Conservation (phyloP, 768 basidiomycete species). For the Pleurotus ostreatus region DNA sequence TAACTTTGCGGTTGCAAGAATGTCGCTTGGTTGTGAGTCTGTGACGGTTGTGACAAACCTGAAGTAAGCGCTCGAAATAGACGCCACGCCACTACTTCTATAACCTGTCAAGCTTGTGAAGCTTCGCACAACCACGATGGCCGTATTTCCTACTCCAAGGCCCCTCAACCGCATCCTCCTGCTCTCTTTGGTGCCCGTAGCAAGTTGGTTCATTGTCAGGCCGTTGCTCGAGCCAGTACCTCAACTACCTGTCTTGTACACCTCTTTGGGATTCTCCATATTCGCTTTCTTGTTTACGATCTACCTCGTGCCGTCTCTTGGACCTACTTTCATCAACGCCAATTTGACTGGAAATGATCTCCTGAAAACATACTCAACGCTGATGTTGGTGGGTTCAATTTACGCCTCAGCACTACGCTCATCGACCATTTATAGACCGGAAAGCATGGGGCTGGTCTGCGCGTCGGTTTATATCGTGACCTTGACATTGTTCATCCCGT, state of each 20-base stretch:
- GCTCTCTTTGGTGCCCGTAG: constrained; percentile 60
- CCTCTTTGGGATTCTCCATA: constrained; percentile 79
- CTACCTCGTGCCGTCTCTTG: constrained; percentile 80
- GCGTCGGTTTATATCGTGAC: constrained; percentile 85
- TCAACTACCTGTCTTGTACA: constrained; percentile 68
- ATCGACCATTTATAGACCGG: constrained; percentile 60
- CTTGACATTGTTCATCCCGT: constrained; percentile 91
- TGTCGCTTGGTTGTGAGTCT: too few species aligned
- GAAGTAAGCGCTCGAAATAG: too few species aligned
- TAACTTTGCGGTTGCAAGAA: too few species aligned
- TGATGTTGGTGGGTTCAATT: constrained; percentile 48
- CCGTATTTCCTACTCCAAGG: constrained; percentile 33
- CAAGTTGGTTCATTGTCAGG: constrained; percentile 67
- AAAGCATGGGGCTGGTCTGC: constrained; percentile 86
- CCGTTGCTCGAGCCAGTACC: constrained; percentile 70
- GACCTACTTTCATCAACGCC: constrained; percentile 74
- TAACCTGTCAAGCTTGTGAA: too few species aligned
- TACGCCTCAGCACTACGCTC: constrained; percentile 2
- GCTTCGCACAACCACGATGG: neutral
- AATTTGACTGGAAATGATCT: constrained; percentile 85
- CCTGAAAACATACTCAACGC: constrained; percentile 72
- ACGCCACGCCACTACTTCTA: too few species aligned
- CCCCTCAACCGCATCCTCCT: constrained; percentile 51
- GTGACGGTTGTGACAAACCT: too few species aligned
- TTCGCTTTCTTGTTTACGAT: constrained; percentile 76